Evolutionary conservation across 257 asterid genomes (phyloP).

Genomic region (Solanum tacnaense): DNA sequence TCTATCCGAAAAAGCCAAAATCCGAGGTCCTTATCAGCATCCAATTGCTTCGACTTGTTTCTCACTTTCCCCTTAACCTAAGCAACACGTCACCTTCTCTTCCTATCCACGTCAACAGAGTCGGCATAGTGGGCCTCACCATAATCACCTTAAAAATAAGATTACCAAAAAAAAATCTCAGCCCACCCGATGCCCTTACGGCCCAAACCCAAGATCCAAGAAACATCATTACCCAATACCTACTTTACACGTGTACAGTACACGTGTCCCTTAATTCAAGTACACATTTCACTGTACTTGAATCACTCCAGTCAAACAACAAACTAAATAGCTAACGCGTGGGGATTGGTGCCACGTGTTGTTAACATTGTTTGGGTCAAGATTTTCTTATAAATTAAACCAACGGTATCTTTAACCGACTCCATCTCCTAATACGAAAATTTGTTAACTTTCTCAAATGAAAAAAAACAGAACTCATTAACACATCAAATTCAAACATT

Average conservation of each 20-base stretch:
- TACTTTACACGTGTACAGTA: slow-evolving; percentile 16
- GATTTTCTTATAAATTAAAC: not conserved
- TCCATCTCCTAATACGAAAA: not conserved
- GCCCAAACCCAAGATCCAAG: slow-evolving; percentile 13
- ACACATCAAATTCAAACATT: not conserved
- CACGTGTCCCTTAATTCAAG: slow-evolving; percentile 22
- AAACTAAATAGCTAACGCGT: not conserved
- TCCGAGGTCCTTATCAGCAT: not conserved
- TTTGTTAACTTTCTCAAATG: not conserved
- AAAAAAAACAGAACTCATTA: not conserved
- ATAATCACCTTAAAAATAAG: not conserved
- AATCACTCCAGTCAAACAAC: not conserved
- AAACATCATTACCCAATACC: slow-evolving; percentile 20
- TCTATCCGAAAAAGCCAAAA: not conserved
- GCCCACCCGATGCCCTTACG: not conserved
- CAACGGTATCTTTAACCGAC: not conserved
- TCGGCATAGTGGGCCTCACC: slow-evolving; percentile 1
- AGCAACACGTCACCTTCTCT: slow-evolving; percentile 4
- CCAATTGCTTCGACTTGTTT: not conserved
- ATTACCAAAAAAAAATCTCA: not conserved
- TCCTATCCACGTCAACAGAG: slow-evolving; percentile 4
- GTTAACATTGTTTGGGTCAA: not conserved
- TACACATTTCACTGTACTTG: not conserved
- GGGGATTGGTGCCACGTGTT: slow-evolving; percentile 5
- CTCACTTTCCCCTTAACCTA: not conserved